phyloP scores from a whole-genome alignment of 2,329 filamentous ascomycete genomes.

The Fonsecaea multimorphosa region DNA sequence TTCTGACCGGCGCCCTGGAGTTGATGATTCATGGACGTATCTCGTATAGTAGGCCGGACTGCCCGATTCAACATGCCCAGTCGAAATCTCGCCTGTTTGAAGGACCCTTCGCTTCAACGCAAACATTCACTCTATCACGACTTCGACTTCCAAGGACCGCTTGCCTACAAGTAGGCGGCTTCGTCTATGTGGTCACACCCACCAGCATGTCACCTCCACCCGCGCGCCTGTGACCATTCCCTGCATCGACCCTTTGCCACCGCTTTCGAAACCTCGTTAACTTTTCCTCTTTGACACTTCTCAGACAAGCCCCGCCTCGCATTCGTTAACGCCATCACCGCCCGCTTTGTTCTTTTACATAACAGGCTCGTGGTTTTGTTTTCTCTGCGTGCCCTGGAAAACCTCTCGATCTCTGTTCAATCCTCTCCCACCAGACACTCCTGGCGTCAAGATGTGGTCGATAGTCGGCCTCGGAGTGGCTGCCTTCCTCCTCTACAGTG shows the following conservation, averaged over 20 bases:
- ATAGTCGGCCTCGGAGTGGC: slow-evolving; percentile 21
- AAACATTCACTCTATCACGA: not conserved
- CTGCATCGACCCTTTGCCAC: not conserved
- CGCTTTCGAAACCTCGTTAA: slow-evolving; percentile 15
- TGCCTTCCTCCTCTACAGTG: slow-evolving; percentile 23
- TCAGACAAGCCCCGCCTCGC: slow-evolving; percentile 25
- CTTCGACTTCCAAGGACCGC: not conserved
- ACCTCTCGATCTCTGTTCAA: not conserved
- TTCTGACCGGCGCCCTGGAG: not conserved
- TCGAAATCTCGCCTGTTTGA: not conserved
- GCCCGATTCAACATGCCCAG: not conserved
- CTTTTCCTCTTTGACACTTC: slow-evolving; percentile 22
- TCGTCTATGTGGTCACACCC: not conserved
- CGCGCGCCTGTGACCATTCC: not conserved
- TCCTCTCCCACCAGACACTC: not conserved
- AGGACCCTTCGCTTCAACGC: not conserved
- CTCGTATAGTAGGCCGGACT: not conserved
- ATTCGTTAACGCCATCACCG: slow-evolving; percentile 8
- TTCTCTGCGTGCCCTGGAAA: not conserved
- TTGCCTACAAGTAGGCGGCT: not conserved
- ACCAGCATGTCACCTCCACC: not conserved
- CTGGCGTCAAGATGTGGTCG: slow-evolving; percentile 26
- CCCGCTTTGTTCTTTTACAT: not conserved
- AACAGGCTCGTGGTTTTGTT: not conserved
- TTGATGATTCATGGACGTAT: slow-evolving; percentile 1